A percentile compares a stretch with the other conserved stretches of the same genome.
These are phyloP conservation scores for Cystobasidium sp. DNA, from an alignment of 1,284 basidiomycete genomes.

Conservation along the genomic window DNA sequence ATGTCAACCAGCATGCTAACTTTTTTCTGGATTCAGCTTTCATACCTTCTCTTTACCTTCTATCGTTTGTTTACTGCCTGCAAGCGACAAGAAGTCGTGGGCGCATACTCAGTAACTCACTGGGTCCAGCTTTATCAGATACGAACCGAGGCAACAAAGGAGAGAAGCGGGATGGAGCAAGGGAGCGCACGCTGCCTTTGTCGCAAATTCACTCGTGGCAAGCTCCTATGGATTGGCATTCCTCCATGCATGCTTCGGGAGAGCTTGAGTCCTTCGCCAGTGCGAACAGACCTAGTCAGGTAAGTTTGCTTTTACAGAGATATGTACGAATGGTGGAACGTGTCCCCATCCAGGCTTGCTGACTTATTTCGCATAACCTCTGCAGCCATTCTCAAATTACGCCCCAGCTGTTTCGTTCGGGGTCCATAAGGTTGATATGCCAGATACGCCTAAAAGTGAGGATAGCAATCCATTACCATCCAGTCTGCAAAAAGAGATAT, in stretches of 20 bases:
- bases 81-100: constrained; percentile 17
- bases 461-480: neutral
- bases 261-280: constrained; percentile 9
- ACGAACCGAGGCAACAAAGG: neutral
- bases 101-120: neutral
- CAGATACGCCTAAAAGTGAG: constrained; percentile 4
- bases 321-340: no score
- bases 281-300: neutral
- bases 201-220: constrained; percentile 1
- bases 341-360: neutral
- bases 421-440: neutral
- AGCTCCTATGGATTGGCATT: constrained; percentile 21
- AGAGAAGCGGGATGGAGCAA: neutral
- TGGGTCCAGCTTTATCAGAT: neutral
- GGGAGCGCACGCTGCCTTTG: neutral
- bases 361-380: neutral
- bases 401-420: neutral
- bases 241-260: neutral
- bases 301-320: no score
- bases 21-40: neutral
- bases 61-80: constrained; percentile 36
- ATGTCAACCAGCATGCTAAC: neutral
- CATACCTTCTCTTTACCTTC: constrained; percentile 35
- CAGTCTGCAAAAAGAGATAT: neutral
- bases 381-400: constrained; percentile 21